phyloP scores from a whole-genome alignment of 2,329 filamentous ascomycete species.

The Arthrocladium fulminans region DNA sequence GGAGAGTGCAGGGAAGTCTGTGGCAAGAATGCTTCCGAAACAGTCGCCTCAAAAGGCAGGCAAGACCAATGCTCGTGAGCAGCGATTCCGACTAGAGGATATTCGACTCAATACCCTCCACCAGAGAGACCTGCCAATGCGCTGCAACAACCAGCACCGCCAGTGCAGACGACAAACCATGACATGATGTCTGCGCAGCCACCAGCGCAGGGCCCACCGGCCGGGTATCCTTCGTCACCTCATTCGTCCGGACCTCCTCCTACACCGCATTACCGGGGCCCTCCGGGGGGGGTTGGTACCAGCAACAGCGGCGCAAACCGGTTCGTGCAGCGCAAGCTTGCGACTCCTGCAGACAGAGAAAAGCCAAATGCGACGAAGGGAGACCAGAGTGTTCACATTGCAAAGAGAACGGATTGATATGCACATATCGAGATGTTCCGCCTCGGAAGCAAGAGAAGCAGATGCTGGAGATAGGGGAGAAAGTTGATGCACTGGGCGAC shows the following conservation, averaged over 20 bases:
- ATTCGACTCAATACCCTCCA: slow-evolving; percentile 39
- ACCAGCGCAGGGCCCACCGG: slow-evolving; percentile 11
- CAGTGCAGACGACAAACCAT: slow-evolving; percentile 19
- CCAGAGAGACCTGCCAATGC: slow-evolving; percentile 18
- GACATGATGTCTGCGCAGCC: slow-evolving; percentile 22
- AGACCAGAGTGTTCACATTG: slow-evolving; percentile 76
- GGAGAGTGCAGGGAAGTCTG: background rate
- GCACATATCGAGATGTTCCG: slow-evolving; percentile 82
- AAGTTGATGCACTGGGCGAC: slow-evolving; percentile 16
- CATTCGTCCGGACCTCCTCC: slow-evolving; percentile 15
- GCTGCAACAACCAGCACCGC: slow-evolving; percentile 17
- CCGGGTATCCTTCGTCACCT: slow-evolving; percentile 17
- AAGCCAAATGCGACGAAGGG: slow-evolving; percentile 85
- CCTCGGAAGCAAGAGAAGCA: slow-evolving; percentile 67
- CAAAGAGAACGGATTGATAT: slow-evolving; percentile 73
- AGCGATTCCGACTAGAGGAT: slow-evolving; percentile 26
- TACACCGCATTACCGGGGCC: no score
- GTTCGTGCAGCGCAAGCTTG: slow-evolving; percentile 57
- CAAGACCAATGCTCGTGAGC: slow-evolving; percentile 9
- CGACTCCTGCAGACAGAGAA: slow-evolving; percentile 76
- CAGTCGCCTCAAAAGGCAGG: background rate
- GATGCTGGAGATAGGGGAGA: slow-evolving; percentile 18
- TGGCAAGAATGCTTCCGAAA: background rate
- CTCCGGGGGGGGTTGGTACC: slow-evolving; percentile 3
- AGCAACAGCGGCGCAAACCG: slow-evolving; percentile 16